phyloP scores from a whole-genome alignment of 441 rosid species.

The Gossypium davidsonii region DNA sequence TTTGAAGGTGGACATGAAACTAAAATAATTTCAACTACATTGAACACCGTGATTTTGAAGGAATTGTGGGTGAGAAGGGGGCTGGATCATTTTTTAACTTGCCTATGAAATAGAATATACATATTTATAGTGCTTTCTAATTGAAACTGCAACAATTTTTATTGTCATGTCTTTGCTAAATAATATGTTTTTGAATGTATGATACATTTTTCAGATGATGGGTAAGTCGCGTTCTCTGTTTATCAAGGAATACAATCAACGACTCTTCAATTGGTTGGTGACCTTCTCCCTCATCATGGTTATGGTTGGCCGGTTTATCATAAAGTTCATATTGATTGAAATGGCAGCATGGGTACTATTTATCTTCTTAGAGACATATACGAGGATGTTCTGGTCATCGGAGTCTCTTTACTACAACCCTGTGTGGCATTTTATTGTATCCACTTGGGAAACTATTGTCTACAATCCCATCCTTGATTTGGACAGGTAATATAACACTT shows the following conservation, averaged over 20 bases:
- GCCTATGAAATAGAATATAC: not conserved
- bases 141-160: not conserved
- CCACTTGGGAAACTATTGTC: slow-evolving; percentile 85
- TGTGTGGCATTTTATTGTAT: slow-evolving; percentile 85
- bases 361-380: slow-evolving; percentile 93
- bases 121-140: not conserved
- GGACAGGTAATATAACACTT: slow-evolving; percentile 61
- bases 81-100: not conserved
- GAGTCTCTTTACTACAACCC: slow-evolving; percentile 95
- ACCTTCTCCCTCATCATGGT: slow-evolving; percentile 92
- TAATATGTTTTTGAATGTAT: not conserved
- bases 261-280: slow-evolving; percentile 97
- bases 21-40: not conserved
- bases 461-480: slow-evolving; percentile 92
- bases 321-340: slow-evolving; percentile 85
- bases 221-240: slow-evolving; percentile 69
- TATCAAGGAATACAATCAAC: slow-evolving; percentile 91
- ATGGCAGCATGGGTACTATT: slow-evolving; percentile 93
- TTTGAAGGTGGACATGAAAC: not conserved
- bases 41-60: not conserved
- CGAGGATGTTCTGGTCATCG: slow-evolving; percentile 95
- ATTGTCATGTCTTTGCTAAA: not conserved
- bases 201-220: slow-evolving; percentile 64
- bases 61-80: not conserved
- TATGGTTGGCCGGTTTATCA: slow-evolving; percentile 79